A percentile compares a stretch with the other conserved stretches of the same genome.
Conservation (phyloP, 257 asterid species). For the Nicotiana paniculata region DNA sequence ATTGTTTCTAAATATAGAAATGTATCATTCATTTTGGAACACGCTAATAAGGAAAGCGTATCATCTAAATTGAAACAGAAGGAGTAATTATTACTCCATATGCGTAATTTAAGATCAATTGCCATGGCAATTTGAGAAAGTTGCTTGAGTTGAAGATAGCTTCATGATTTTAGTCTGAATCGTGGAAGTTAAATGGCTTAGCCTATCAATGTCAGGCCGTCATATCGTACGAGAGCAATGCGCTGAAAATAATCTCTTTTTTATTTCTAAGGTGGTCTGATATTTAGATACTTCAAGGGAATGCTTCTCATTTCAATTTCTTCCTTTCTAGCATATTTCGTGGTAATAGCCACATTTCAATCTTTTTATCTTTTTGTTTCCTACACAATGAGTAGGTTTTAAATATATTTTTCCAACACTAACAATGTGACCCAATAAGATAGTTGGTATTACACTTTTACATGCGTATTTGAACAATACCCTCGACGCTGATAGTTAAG, state of each 20-base stretch:
- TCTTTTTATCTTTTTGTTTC: too few relatives aligned
- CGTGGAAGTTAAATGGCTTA: background rate
- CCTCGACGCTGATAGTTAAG: background rate
- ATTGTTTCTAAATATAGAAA: too few relatives aligned
- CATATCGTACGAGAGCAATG: background rate
- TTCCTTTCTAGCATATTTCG: background rate
- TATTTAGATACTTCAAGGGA: background rate
- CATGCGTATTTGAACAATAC: background rate
- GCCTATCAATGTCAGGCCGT: background rate
- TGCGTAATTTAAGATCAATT: background rate
- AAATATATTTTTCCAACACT: background rate
- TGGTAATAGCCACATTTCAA: too few relatives aligned
- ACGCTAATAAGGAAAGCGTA: too few relatives aligned
- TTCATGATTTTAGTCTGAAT: background rate
- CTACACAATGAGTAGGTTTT: background rate
- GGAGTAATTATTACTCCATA: background rate
- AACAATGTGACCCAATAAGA: background rate
- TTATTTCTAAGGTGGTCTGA: background rate
- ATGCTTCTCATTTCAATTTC: background rate
- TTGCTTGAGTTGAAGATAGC: background rate
- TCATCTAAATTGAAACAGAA: too few relatives aligned
- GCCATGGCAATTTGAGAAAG: background rate
- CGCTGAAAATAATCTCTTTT: background rate
- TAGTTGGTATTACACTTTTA: background rate
- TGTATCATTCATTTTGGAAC: too few relatives aligned